Base-by-base conservation (phyloP, 306 rosid species). In the Gastrolobium villosum region DNA sequence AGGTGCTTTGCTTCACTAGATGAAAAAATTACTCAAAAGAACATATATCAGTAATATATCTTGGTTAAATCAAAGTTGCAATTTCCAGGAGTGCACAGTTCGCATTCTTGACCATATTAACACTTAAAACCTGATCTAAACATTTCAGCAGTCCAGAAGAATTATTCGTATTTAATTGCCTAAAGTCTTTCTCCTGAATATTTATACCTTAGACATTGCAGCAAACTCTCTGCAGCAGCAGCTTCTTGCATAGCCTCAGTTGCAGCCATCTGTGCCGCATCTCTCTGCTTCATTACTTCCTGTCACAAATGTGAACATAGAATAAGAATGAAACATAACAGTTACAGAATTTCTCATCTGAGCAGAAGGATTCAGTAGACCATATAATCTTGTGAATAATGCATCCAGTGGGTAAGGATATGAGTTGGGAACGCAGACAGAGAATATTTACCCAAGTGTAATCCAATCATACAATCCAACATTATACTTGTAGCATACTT, bases 171-270 rank as follows among this genome's bases (percentile, higher is more conserved):
- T 34, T 43, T 61, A 77, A 66, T 60, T 60, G 66, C 64, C 13
- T 60, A 13, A 32, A 35, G 68, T 50, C 66, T 32, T 48, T 75
- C 57, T 66, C 63, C 28, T 36, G 53, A 63, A 48, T 45, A 82
- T 68, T 69, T 68, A 9, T 86, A 96, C 99, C 98, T 91, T 63
- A 96, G 89, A 81, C 99, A 93, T 45, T 82, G 94, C 70, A 96
- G 88, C 74, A 93, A 76, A 84, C 84, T 90, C 81, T 96, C 99
- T 32, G 98, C 90, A 37, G 90, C 91, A 9, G 98, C 90, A 63
- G 98, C 99, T 84, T 96, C 99, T 81, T 93, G 97, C 76, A 96
- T 86, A 9, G 99, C 99, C 84, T 93, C 99, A 74, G 72, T 76
- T 79, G 97, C 98, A 62, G 98, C 97, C 32, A 88, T 65, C 81